Conservation (phyloP, 495 filamentous ascomycete species). For the Tuber indicum region DNA sequence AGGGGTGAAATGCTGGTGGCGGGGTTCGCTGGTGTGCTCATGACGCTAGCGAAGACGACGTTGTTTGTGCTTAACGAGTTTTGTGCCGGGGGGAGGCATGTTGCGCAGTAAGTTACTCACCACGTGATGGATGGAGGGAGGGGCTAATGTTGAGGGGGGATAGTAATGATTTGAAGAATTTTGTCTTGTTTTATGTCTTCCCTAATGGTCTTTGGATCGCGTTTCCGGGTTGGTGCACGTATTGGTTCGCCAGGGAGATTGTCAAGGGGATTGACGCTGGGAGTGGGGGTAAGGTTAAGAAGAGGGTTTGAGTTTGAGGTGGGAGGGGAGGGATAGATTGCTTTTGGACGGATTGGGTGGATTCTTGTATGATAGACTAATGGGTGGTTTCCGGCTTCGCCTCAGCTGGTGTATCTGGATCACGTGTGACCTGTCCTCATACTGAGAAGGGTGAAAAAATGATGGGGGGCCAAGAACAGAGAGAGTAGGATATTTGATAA, state of each 20-base stretch:
- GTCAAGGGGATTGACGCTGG: neutral
- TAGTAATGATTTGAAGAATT: conserved; percentile 25
- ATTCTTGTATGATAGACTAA: neutral
- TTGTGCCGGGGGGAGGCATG: conserved; percentile 20
- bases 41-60: conserved; percentile 83
- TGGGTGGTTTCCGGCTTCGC: neutral
- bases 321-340: neutral
- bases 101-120: conserved; percentile 20
- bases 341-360: neutral
- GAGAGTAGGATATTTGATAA: neutral
- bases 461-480: neutral
- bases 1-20: conserved; percentile 53
- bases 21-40: conserved; percentile 61
- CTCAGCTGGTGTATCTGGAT: neutral
- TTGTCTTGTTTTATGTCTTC: conserved; percentile 17
- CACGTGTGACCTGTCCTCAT: neutral
- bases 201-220: conserved; percentile 24
- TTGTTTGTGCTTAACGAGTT: conserved; percentile 64
- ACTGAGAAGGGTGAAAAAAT: neutral
- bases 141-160: neutral
- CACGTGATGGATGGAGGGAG: neutral
- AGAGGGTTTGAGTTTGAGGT: neutral
- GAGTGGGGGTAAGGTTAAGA: neutral
- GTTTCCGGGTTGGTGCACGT: conserved; percentile 17
- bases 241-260: conserved; percentile 18